A percentile compares a stretch with the other conserved stretches of the same genome.
Evolutionary conservation across 306 rosid species (phyloP).

Genomic region (Ammopiptanthus mongolicus): DNA sequence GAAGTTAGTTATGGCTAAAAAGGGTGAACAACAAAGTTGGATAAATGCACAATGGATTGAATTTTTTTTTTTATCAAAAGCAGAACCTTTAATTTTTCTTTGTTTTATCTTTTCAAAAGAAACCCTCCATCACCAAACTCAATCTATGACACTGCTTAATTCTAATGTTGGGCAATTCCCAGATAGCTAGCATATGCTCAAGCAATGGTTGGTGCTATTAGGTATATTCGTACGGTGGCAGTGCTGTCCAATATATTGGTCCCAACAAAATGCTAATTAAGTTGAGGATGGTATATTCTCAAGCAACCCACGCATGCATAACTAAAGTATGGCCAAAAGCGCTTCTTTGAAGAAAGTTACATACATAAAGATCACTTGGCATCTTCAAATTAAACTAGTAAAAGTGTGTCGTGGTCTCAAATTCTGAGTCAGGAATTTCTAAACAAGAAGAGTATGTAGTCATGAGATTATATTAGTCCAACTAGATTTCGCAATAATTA

Average conservation of each 20-base stretch:
- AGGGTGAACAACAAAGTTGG: not conserved
- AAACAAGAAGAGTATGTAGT: not conserved
- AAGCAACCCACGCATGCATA: conserved; percentile 23
- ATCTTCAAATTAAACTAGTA: not conserved
- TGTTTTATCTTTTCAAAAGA: not conserved
- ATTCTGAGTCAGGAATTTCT: not conserved
- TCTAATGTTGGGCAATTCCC: not conserved
- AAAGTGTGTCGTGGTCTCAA: conserved; percentile 4
- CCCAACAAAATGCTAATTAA: conserved; percentile 31
- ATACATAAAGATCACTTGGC: conserved; percentile 5
- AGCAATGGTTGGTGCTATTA: conserved; percentile 48
- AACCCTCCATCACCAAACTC: not conserved
- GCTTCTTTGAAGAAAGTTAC: conserved; percentile 14
- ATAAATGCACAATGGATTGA: not conserved
- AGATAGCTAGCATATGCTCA: conserved; percentile 42
- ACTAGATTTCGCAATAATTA: conserved; percentile 12
- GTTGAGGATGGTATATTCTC: conserved; percentile 20
- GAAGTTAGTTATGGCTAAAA: conserved; percentile 9
- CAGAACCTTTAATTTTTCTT: not conserved
- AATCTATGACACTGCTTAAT: not conserved
- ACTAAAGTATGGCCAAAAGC: conserved; percentile 25
- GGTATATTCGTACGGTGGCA: conserved; percentile 50
- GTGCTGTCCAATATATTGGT: conserved; percentile 30
- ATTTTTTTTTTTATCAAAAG: conserved; percentile 22
- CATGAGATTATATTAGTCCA: not conserved